A percentile compares a stretch with the other conserved stretches of the same genome.
These are phyloP conservation scores for Solioccasus polychromus DNA, from an alignment of 768 basidiomycete genomes.

Conservation along the genomic window DNA sequence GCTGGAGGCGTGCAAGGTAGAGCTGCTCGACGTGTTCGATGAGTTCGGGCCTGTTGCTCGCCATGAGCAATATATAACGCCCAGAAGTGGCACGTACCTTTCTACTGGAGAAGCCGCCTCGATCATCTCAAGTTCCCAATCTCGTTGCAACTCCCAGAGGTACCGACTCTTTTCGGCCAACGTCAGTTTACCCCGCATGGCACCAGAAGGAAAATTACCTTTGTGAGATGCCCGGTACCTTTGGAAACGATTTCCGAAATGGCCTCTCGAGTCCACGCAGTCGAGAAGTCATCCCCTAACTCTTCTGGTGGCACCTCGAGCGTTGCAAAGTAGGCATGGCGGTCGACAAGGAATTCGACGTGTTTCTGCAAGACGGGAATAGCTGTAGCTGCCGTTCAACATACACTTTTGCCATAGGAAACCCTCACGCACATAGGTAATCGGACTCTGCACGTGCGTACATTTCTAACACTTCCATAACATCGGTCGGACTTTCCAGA, in stretches of 20 bases:
- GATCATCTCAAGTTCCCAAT: slow-evolving; percentile 72
- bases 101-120: slow-evolving; percentile 45
- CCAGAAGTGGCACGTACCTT: slow-evolving; percentile 35
- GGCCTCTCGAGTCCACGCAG: slow-evolving; percentile 56
- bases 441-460: slow-evolving; percentile 70
- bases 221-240: slow-evolving; percentile 59
- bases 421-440: slow-evolving; percentile 66
- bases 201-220: slow-evolving; percentile 41
- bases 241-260: slow-evolving; percentile 53
- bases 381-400: slow-evolving; percentile 44
- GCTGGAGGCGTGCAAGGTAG: slow-evolving; percentile 63
- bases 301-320: slow-evolving; percentile 43
- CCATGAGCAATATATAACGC: not conserved
- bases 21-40: slow-evolving; percentile 54
- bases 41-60: slow-evolving; percentile 37
- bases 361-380: slow-evolving; percentile 71
- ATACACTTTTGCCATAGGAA: slow-evolving; percentile 8
- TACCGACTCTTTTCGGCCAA: slow-evolving; percentile 51
- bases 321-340: slow-evolving; percentile 34
- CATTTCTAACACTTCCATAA: slow-evolving; percentile 54
- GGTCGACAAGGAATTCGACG: slow-evolving; percentile 52
- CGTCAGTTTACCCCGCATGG: slow-evolving; percentile 10
- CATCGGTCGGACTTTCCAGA: slow-evolving; percentile 49
- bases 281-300: slow-evolving; percentile 58
- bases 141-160: slow-evolving; percentile 68